Evolutionary conservation across 805 yeast genomes (phyloP), one percentile per base, ranked within the genome.

Genomic region (Candida endomychidarum): DNA sequence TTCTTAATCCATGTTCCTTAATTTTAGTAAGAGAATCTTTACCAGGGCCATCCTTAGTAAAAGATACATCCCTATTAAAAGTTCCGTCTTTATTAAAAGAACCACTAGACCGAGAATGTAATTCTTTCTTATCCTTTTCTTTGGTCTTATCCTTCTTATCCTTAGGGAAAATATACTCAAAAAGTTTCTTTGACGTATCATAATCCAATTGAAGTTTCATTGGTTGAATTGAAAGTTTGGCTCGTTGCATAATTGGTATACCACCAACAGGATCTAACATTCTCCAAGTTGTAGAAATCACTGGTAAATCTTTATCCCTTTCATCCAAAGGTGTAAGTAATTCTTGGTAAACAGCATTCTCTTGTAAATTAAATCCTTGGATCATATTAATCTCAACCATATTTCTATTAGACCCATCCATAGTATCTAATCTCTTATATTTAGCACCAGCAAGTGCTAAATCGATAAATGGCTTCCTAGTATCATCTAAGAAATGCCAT

Each of bases 211-310:
- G 84, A 2, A 91, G 51, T 44, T 77, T 78, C 45, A 90, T 52
- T 0, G 96, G 96, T 38, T 75, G 72, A 12, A 87, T 58, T 1
- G 63, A 59, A 14, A 86, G 67, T 25, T 77, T 77, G 17, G 87
- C 81, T 37, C 74, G 65, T 43, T 79, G 80, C 63, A 90, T 70
- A 17, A 90, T 81, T n/a, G 85, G 76, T 37, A 90, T 88, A 8
- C 98, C 98, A 22, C 96, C 98, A 41, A 91, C 83, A 0, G 95
- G 88, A 40, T 77, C 78, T 38, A 83, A 76, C 81, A 85, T 77
- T n/a, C 78, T 75, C 98, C 98, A 90, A 8, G 63, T 37, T 51
- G 64, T 48, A 6, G 35, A 31, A 3, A 68, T 46, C 26, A 68
- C 50, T 1, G 70, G 65, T 11, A 20, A 3, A 3, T 36, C 24